Percentiles rank a stretch among this genome's conserved stretches.
Evolutionary conservation across 2,329 filamentous ascomycete species (phyloP).

Genomic region (Lachnellula arida): DNA sequence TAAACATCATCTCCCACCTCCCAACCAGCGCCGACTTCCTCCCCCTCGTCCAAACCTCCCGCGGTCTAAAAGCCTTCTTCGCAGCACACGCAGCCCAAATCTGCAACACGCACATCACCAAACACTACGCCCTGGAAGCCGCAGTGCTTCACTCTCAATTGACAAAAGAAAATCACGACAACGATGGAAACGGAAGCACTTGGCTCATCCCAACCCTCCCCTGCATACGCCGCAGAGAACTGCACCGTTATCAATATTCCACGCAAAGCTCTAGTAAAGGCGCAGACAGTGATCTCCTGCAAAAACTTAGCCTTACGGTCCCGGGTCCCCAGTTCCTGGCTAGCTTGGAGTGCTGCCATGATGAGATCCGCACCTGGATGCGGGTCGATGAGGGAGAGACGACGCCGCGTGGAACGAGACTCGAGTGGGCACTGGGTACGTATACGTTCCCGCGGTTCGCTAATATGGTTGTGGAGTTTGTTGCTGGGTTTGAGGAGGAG

Average conservation of each 20-base stretch:
- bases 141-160: conserved; percentile 11
- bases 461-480: background rate
- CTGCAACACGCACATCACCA: conserved; percentile 18
- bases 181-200: background rate
- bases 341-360: no score
- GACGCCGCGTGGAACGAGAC: no score
- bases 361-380: no score
- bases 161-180: background rate
- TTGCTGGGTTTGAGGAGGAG: background rate
- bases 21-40: conserved; percentile 10
- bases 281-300: no score
- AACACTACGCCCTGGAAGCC: conserved; percentile 4
- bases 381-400: background rate
- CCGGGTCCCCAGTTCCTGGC: no score
- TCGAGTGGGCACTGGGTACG: no score
- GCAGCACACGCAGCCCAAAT: conserved; percentile 16
- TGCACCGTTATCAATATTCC: no score
- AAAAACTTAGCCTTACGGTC: no score
- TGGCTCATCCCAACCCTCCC: conserved; percentile 22
- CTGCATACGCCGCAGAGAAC: background rate
- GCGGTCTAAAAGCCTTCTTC: conserved; percentile 16
- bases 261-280: no score
- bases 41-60: conserved; percentile 17
- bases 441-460: no score
- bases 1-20: conserved; percentile 26